phyloP scores from a whole-genome alignment of 2,329 filamentous ascomycete species.

The Phialocephala subalpina region DNA sequence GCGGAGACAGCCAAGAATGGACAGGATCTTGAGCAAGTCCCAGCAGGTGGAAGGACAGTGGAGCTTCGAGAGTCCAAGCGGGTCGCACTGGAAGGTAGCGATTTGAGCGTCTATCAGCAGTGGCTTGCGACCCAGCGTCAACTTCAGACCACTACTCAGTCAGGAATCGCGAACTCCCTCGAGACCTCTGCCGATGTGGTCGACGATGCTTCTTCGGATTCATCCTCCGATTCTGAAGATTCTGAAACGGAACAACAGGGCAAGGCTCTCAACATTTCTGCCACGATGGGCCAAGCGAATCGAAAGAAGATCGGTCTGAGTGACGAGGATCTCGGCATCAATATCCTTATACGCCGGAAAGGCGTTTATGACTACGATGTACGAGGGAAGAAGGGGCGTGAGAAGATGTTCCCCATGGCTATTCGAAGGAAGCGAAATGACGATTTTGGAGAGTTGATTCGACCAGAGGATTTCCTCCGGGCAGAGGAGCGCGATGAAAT shows the following conservation, averaged over 20 bases:
- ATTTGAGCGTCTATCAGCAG: conserved; percentile 86
- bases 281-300: conserved; percentile 82
- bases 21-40: conserved; percentile 71
- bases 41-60: conserved; percentile 69
- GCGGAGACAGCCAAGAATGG: conserved; percentile 60
- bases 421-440: conserved; percentile 81
- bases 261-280: conserved; percentile 87
- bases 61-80: conserved; percentile 67
- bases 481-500: conserved; percentile 88
- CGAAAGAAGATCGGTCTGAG: conserved; percentile 86
- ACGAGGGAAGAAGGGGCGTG: conserved; percentile 87
- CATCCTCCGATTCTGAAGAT: conserved; percentile 86
- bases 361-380: conserved; percentile 95
- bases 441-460: conserved; percentile 93
- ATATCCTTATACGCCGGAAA: conserved; percentile 86
- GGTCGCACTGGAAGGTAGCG: conserved; percentile 75
- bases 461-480: conserved; percentile 90
- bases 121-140: conserved; percentile 90
- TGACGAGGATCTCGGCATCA: conserved; percentile 91
- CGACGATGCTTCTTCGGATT: conserved; percentile 87
- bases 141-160: conserved; percentile 81
- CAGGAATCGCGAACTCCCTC: conserved; percentile 70
- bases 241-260: conserved; percentile 92
- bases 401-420: conserved; percentile 90
- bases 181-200: conserved; percentile 77